Percentiles rank a stretch among this genome's conserved stretches.
Evolutionary conservation across 352 stramenopile species (phyloP).

Genomic region (Plasmopara halstedii): DNA sequence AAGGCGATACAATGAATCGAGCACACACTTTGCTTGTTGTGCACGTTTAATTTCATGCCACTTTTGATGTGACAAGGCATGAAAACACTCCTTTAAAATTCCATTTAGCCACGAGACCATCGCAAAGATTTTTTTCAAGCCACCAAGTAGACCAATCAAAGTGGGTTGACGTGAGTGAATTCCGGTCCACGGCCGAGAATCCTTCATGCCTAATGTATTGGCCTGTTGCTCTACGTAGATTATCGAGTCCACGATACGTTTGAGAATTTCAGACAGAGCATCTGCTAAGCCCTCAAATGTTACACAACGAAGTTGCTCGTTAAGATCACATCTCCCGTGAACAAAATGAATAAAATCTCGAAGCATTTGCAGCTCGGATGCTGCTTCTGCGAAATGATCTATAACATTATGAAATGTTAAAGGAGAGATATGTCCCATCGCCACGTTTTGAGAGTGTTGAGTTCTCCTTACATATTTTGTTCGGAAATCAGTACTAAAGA

Average conservation of each 20-base stretch:
- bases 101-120: conserved; percentile 37
- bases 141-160: conserved; percentile 33
- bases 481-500: conserved; percentile 34
- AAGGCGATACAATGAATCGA: conserved; percentile 35
- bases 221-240: conserved; percentile 15
- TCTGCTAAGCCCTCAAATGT: conserved; percentile 44
- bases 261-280: conserved; percentile 28
- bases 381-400: conserved; percentile 20
- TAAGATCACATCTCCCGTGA: conserved; percentile 3
- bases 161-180: conserved; percentile 25
- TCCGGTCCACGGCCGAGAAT: conserved; percentile 19
- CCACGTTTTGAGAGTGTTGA: conserved; percentile 13
- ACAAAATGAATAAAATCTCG: conserved; percentile 31
- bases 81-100: conserved; percentile 28
- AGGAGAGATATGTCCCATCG: conserved; percentile 46
- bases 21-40: conserved; percentile 32
- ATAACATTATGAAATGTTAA: conserved; percentile 27
- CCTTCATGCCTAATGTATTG: background rate
- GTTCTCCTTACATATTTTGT: conserved; percentile 20
- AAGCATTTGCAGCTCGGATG: conserved; percentile 47
- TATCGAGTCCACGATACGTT: conserved; percentile 18
- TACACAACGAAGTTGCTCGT: conserved; percentile 19
- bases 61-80: conserved; percentile 8
- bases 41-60: conserved; percentile 24
- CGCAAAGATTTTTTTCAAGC: conserved; percentile 36